Conservation (phyloP, 805 yeast genomes). For the Candida ovalis region DNA sequence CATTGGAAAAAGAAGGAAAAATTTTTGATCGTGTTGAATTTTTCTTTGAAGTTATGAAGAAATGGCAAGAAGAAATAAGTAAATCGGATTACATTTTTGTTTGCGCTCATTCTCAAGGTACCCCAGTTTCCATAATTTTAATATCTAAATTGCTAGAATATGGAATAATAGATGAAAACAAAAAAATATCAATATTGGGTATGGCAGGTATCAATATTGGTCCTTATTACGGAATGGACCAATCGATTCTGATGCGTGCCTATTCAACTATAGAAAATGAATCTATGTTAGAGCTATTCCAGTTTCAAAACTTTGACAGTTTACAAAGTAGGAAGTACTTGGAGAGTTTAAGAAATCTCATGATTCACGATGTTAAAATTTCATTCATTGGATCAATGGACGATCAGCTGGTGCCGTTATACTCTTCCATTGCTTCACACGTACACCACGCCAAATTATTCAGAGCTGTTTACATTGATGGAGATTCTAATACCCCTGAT, state of each 20-base stretch:
- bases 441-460: constrained; percentile 85
- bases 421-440: constrained; percentile 81
- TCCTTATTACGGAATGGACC: constrained; percentile 89
- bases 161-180: constrained; percentile 42
- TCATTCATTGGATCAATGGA: constrained; percentile 85
- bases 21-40: constrained; percentile 81
- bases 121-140: constrained; percentile 82
- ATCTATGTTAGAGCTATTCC: constrained; percentile 80
- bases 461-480: constrained; percentile 86
- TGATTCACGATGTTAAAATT: constrained; percentile 69
- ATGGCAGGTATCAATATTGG: constrained; percentile 98
- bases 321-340: constrained; percentile 67
- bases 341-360: constrained; percentile 59
- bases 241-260: constrained; percentile 77
- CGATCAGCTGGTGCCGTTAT: constrained; percentile 91
- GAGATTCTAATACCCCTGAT: constrained; percentile 70
- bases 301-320: constrained; percentile 75
- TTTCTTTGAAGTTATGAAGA: constrained; percentile 66
- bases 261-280: constrained; percentile 88
- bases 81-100: constrained; percentile 82
- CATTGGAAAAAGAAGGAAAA: constrained; percentile 91
- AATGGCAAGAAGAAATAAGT: constrained; percentile 47
- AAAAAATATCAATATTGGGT: constrained; percentile 67
- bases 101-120: constrained; percentile 95
- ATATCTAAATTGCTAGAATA: constrained; percentile 68